These are phyloP conservation scores for Ustilago loliicola DNA, from an alignment of 1,284 basidiomycete species.

Conservation along the genomic window DNA sequence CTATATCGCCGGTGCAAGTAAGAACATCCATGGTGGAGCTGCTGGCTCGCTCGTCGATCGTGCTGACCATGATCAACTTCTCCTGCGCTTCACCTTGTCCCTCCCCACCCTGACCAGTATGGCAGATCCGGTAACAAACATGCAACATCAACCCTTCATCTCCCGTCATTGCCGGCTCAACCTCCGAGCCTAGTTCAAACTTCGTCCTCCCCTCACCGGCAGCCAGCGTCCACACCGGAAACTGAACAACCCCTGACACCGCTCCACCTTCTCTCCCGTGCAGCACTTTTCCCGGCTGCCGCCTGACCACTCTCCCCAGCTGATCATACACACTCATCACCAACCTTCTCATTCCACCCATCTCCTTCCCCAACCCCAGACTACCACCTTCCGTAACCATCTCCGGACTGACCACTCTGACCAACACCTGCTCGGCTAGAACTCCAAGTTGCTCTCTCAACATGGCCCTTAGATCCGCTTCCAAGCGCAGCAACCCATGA, in stretches of 20 bases:
- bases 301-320: conserved; percentile 38
- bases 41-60: conserved; percentile 53
- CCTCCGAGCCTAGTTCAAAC: conserved; percentile 28
- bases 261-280: conserved; percentile 38
- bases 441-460: conserved; percentile 44
- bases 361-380: conserved; percentile 32
- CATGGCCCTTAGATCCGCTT: conserved; percentile 40
- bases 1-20: conserved; percentile 16
- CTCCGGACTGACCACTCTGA: conserved; percentile 36
- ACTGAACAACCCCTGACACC: conserved; percentile 46
- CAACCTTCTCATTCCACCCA: conserved; percentile 29
- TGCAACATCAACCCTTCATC: conserved; percentile 50
- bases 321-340: conserved; percentile 56
- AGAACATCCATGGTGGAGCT: conserved; percentile 30
- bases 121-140: conserved; percentile 37
- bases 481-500: conserved; percentile 41
- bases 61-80: conserved; percentile 39
- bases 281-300: conserved; percentile 46
- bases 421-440: conserved; percentile 45
- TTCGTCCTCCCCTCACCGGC: conserved; percentile 9
- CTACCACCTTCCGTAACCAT: conserved; percentile 49
- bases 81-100: background rate
- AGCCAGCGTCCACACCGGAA: conserved; percentile 48
- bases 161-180: conserved; percentile 21
- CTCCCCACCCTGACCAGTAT: background rate